These are phyloP conservation scores for Globisporangium alternatum DNA, from an alignment of 352 stramenopile species.

Conservation along the genomic window DNA sequence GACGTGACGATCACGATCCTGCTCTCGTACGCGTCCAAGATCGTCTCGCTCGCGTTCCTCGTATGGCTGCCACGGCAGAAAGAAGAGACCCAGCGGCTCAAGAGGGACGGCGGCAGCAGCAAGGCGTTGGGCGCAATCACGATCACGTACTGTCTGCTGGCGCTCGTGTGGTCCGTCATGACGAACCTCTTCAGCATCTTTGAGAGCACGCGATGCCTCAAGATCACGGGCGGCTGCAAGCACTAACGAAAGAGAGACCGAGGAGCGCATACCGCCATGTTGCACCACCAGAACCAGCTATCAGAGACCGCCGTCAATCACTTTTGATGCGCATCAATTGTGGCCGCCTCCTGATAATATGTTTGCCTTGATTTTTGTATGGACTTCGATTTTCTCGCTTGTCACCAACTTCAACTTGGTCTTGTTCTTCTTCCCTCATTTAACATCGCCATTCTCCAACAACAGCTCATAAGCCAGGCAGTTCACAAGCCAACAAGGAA, in stretches of 20 bases:
- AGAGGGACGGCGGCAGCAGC: neutral
- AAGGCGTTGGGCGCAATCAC: neutral
- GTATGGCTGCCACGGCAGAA: neutral
- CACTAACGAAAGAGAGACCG: too few relatives aligned
- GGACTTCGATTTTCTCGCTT: neutral
- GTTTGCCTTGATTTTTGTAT: neutral
- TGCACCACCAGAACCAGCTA: too few relatives aligned
- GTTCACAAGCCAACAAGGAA: neutral
- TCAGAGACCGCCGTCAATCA: too few relatives aligned
- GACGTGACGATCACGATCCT: neutral
- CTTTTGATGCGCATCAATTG: too few relatives aligned
- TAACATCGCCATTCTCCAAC: neutral
- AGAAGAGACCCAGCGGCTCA: neutral
- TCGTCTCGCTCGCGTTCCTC: neutral
- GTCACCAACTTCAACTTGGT: neutral
- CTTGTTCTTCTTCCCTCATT: neutral
- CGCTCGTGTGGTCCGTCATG: neutral
- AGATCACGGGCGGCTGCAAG: neutral
- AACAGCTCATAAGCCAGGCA: neutral
- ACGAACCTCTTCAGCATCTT: conserved; percentile 3
- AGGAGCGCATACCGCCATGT: too few relatives aligned
- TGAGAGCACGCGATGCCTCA: neutral
- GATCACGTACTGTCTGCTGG: neutral
- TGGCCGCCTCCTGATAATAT: neutral
- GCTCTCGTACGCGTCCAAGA: neutral